A percentile compares a stretch with the other conserved stretches of the same genome.
Evolutionary conservation across 345 rosid species (phyloP).

Genomic region (Corymbia maculata): DNA sequence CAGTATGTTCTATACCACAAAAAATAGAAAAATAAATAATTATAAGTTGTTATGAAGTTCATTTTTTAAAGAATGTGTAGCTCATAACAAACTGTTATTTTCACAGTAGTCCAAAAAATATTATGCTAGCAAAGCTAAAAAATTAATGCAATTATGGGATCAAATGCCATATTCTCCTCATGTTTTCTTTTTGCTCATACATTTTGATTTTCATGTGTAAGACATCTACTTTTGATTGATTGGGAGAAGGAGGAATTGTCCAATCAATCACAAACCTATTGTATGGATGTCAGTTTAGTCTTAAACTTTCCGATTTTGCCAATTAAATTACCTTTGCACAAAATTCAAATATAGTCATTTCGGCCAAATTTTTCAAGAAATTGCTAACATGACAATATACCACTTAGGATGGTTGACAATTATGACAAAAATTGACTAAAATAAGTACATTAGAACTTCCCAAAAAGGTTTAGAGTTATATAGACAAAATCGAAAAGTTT

Average conservation of each 20-base stretch:
- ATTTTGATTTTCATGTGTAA: not conserved
- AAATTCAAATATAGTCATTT: not conserved
- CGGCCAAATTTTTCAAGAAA: accelerated
- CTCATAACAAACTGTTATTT: no score
- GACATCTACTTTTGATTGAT: not conserved
- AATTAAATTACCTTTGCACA: accelerated
- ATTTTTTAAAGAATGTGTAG: no score
- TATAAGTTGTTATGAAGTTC: no score
- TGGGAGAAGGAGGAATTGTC: accelerated
- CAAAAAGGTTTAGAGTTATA: not conserved
- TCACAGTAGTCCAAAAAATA: no score
- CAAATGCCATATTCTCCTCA: no score
- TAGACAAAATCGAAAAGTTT: no score
- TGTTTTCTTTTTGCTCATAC: not conserved
- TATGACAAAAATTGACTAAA: not conserved
- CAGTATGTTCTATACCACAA: no score
- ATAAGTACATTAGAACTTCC: not conserved
- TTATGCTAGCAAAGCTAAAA: no score
- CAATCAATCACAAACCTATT: not conserved
- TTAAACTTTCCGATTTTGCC: not conserved
- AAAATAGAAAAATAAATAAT: no score
- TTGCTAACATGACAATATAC: accelerated
- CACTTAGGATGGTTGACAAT: accelerated
- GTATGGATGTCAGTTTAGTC: not conserved
- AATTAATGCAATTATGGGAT: no score